Percentiles rank a stretch among this genome's conserved stretches.
Evolutionary conservation across 2,329 filamentous ascomycete genomes (phyloP).

Genomic region (Xylaria sp.): DNA sequence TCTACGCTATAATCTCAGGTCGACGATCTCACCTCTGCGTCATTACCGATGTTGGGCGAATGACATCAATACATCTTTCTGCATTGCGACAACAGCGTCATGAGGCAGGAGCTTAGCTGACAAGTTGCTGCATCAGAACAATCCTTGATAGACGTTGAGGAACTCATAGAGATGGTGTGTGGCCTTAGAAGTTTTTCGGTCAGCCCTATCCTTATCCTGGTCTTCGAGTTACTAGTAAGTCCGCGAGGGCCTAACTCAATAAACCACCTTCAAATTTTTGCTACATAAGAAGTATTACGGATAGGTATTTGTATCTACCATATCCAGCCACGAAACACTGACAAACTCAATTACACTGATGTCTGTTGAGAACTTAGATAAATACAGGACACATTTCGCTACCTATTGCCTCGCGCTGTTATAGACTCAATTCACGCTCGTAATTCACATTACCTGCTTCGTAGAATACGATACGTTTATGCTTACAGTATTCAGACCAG

Average conservation of each 20-base stretch:
- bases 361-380: background rate
- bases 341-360: background rate
- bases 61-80: slow-evolving; percentile 24
- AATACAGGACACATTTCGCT: too few species aligned
- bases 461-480: background rate
- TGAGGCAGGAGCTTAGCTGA: slow-evolving; percentile 46
- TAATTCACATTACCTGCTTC: background rate
- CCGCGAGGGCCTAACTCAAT: too few species aligned
- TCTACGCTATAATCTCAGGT: slow-evolving; percentile 15
- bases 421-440: background rate
- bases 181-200: slow-evolving; percentile 14
- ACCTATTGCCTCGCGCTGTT: background rate
- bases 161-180: slow-evolving; percentile 35
- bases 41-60: background rate
- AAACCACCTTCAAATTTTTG: too few species aligned
- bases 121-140: slow-evolving; percentile 51
- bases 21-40: background rate
- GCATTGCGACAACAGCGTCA: slow-evolving; percentile 45
- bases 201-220: background rate
- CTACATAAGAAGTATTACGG: background rate
- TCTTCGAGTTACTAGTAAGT: background rate
- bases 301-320: background rate
- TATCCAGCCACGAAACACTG: background rate
- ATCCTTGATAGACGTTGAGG: slow-evolving; percentile 49
- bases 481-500: background rate